Evolutionary conservation across 371 early-diverging fungal species (phyloP), one percentile per base, ranked within the genome.

Genomic region (Mucor irregularis): DNA sequence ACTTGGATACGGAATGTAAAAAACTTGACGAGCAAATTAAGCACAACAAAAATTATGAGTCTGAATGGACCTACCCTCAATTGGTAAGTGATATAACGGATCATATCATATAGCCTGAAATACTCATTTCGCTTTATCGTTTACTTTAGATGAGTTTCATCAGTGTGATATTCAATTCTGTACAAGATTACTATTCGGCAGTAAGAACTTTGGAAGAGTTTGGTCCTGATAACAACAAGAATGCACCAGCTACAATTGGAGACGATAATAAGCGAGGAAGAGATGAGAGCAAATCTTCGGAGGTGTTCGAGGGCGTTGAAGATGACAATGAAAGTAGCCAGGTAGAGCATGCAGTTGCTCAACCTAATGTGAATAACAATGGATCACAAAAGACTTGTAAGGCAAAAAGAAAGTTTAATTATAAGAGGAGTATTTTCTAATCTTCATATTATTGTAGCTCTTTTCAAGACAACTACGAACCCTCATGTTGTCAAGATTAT

Each of bases 401-500:
- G 59, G 29, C 16, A 14, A n/a, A n/a, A n/a, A n/a, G n/a, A n/a
- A n/a, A n/a, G n/a, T n/a, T n/a, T n/a, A n/a, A n/a, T n/a, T n/a
- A n/a, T n/a, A n/a, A n/a, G n/a, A n/a, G n/a, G n/a, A n/a, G n/a
- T n/a, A n/a, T n/a, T n/a, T n/a, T n/a, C n/a, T n/a, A n/a, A n/a
- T n/a, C n/a, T n/a, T n/a, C 40, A 28, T 30, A 7, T 30, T 38
- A 5, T 22, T 28, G 11, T 19, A 42, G 33, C 24, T 1, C 24
- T 29, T 31, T 22, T 31, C 14, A 56, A 59, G 25, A 19, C 29
- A 30, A 16, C 43, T 0, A 49, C 83, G 2, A 87, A 86, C 51
- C 74, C 73, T 4, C 81, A 85, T 58, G 90, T 85, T 0, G 63
- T 83, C 13, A 67, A 71, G 25, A 78, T 89, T 10, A 74, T 92